Evolutionary conservation across 257 asterid genomes (phyloP).

Genomic region (Nyctanthes arbortristis): DNA sequence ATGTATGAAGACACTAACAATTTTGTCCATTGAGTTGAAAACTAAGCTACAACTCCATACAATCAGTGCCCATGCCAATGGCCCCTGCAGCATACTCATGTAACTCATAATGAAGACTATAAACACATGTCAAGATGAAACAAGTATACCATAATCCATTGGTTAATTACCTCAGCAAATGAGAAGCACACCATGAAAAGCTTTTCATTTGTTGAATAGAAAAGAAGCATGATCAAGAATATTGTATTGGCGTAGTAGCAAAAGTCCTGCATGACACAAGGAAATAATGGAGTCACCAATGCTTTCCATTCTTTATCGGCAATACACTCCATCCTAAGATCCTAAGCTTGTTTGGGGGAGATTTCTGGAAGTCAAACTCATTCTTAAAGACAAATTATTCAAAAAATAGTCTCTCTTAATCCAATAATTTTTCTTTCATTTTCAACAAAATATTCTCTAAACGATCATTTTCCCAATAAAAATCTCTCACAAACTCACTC

Average conservation of each 20-base stretch:
- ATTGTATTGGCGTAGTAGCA: slow-evolving; percentile 98
- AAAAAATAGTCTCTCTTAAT: not conserved
- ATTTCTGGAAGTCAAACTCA: not conserved
- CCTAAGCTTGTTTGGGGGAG: not conserved
- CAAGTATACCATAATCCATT: slow-evolving; percentile 2
- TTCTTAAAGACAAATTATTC: not conserved
- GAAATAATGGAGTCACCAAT: slow-evolving; percentile 14
- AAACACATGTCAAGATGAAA: slow-evolving; percentile 18
- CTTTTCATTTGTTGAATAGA: slow-evolving; percentile 81
- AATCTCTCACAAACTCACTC: no score
- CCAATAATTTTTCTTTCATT: no score
- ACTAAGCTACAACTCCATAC: slow-evolving; percentile 97
- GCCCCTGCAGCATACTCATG: slow-evolving; percentile 65
- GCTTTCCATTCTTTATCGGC: not conserved
- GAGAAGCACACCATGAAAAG: slow-evolving; percentile 98
- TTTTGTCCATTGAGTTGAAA: slow-evolving; percentile 92
- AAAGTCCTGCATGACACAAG: slow-evolving; percentile 62
- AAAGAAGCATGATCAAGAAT: slow-evolving; percentile 71
- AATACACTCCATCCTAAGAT: not conserved
- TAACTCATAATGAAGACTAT: not conserved
- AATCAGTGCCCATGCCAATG: slow-evolving; percentile 97
- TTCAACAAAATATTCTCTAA: no score
- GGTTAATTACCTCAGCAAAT: slow-evolving; percentile 85
- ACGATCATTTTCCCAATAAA: no score
- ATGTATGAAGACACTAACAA: slow-evolving; percentile 97